Conservation (phyloP, 306 rosid species). For the Ormosia semicastrata region DNA sequence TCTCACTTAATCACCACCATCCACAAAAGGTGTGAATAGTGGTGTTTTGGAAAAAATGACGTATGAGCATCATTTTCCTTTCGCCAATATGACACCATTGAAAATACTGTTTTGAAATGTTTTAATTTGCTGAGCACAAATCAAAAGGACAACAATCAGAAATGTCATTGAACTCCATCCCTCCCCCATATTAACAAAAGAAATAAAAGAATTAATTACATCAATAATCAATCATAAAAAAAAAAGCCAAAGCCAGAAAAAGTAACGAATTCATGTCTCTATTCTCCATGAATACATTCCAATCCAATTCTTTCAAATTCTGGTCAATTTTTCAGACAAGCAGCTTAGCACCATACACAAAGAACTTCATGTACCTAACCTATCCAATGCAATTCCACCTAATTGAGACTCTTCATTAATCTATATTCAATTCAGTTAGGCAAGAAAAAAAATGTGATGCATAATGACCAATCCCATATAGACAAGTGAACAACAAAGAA, state of each 20-base stretch:
- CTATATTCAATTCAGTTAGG: background rate
- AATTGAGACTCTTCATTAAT: background rate
- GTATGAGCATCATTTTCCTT: too few species aligned
- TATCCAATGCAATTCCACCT: conserved; percentile 3
- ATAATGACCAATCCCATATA: background rate
- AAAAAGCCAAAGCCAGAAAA: background rate
- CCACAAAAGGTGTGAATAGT: too few species aligned
- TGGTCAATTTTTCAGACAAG: background rate
- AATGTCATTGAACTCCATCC: background rate
- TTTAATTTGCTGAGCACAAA: conserved; percentile 15
- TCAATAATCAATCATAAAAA: background rate
- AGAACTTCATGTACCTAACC: background rate
- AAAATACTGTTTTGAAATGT: background rate
- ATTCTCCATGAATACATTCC: conserved; percentile 6
- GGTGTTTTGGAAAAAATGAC: too few species aligned
- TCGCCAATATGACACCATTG: background rate
- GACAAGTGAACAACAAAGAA: background rate
- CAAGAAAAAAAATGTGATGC: background rate
- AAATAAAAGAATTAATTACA: background rate
- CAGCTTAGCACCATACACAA: background rate
- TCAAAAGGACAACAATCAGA: background rate
- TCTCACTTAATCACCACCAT: too few species aligned
- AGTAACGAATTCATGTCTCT: conserved; percentile 6
- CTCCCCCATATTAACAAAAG: background rate
- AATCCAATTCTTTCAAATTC: background rate